These are phyloP conservation scores for Eucalyptus marginata DNA, from an alignment of 345 rosid species.

Conservation along the genomic window DNA sequence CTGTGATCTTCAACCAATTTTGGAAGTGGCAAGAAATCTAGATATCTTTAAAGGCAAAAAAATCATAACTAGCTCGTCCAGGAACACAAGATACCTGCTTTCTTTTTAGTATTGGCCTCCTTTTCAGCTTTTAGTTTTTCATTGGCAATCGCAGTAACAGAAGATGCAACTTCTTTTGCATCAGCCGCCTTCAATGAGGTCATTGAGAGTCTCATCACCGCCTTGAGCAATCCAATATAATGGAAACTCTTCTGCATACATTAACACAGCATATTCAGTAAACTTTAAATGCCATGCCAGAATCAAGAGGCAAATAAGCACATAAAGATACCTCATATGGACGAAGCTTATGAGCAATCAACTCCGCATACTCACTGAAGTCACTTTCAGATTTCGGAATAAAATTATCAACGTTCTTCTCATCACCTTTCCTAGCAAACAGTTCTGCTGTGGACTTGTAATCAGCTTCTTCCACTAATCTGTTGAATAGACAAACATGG, in stretches of 20 bases:
- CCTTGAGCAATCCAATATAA: conserved; percentile 58
- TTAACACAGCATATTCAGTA: background rate
- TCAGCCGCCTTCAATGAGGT: conserved; percentile 70
- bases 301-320: background rate
- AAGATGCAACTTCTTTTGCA: conserved; percentile 78
- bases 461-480: conserved; percentile 97
- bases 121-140: conserved; percentile 88
- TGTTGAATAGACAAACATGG: background rate
- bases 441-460: conserved; percentile 62
- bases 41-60: background rate
- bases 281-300: background rate
- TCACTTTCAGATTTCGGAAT: conserved; percentile 95
- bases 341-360: conserved; percentile 62
- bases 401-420: conserved; percentile 47
- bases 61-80: background rate
- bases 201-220: conserved; percentile 77
- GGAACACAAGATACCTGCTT: conserved; percentile 31
- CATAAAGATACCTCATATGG: conserved; percentile 49
- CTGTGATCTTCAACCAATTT: background rate
- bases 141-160: conserved; percentile 77
- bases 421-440: conserved; percentile 50
- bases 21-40: background rate
- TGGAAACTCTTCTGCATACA: conserved; percentile 76
- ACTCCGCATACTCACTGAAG: conserved; percentile 83
- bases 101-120: conserved; percentile 75